phyloP scores from a whole-genome alignment of 78 protist species.

The Protostelium mycophagum region DNA sequence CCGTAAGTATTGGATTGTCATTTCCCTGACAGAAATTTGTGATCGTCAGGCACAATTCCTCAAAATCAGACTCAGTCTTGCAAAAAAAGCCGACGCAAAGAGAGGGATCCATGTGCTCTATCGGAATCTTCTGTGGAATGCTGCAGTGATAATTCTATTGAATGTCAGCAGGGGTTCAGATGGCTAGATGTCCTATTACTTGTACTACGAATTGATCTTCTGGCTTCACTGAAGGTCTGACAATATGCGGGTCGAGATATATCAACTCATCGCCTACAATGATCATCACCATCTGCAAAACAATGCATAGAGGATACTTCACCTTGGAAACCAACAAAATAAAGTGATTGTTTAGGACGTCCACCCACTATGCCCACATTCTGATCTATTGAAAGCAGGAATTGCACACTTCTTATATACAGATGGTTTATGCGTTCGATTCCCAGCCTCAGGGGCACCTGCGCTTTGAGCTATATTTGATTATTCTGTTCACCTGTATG shows the following conservation, averaged over 20 bases:
- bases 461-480: not conserved
- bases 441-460: conserved; percentile 41
- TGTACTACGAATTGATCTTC: not conserved
- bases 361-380: conserved; percentile 78
- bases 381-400: conserved; percentile 8
- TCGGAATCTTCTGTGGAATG: conserved; percentile 61
- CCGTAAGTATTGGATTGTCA: not conserved
- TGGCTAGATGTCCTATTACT: not conserved
- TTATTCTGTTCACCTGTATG: not conserved
- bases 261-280: conserved; percentile 22
- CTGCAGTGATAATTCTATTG: conserved; percentile 64
- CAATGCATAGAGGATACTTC: too few relatives aligned
- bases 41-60: conserved; percentile 20
- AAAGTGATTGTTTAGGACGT: conserved; percentile 66
- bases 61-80: conserved; percentile 51
- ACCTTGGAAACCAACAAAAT: conserved; percentile 75
- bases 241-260: conserved; percentile 76
- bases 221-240: conserved; percentile 26
- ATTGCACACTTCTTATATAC: not conserved
- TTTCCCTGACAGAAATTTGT: not conserved
- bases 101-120: conserved; percentile 69
- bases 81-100: conserved; percentile 68
- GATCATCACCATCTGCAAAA: too few relatives aligned
- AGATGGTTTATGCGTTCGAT: conserved; percentile 26
- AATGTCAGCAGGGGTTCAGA: not conserved